Base-by-base conservation (phyloP, 2,329 filamentous ascomycete genomes). In the Trichophyton benhamiae region DNA sequence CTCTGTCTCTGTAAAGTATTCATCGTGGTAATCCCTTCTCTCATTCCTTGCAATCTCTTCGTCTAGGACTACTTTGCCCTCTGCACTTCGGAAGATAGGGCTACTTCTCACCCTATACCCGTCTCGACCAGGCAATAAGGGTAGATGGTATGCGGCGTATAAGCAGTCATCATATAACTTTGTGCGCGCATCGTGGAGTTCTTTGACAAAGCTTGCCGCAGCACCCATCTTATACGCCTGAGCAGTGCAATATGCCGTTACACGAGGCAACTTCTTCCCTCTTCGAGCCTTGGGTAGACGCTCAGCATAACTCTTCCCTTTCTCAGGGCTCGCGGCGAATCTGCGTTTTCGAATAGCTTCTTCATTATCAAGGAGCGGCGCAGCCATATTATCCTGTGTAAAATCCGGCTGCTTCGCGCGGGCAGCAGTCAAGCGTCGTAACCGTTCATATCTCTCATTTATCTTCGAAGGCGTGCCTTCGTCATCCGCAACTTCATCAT, bases 161-260 rank as follows among this genome's bases (percentile, higher is more conserved):
- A 99, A 79, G 71, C 94, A 99, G 74, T 99, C 94, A 73, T 99
- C 94, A 75, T 99, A 99, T 3, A 97, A 80, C 75, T 99, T 99
- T 13, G 92, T 95, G 75, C 91, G 87, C 0, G 91, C 92, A 36
- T 88, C 86, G 75, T 99, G 94, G 69, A 87, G 87, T 65, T 89
- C 88, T 67, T 88, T 87, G 64, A 96, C 79, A 71, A 99, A 99
- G 38, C 89, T 84, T 13, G 91, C 90, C n/a, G 91, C 90, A 27
- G 86, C 83, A 68, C 88, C 87, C 76, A 95, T 85, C 76, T 92
- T 95, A 77, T 91, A 97, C 6, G 88, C 89, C 73, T 96, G 89
- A 0, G 94, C 92, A 0, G 91, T 97, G 74, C 92, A 97, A 74
- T 97, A 99, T 9, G 94, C 94, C 62, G 94, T 99, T 60, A 97